A percentile compares a stretch with the other conserved stretches of the same genome.
phyloP scores from a whole-genome alignment of 1,284 basidiomycete genomes.

The Fistulinella staudtii region DNA sequence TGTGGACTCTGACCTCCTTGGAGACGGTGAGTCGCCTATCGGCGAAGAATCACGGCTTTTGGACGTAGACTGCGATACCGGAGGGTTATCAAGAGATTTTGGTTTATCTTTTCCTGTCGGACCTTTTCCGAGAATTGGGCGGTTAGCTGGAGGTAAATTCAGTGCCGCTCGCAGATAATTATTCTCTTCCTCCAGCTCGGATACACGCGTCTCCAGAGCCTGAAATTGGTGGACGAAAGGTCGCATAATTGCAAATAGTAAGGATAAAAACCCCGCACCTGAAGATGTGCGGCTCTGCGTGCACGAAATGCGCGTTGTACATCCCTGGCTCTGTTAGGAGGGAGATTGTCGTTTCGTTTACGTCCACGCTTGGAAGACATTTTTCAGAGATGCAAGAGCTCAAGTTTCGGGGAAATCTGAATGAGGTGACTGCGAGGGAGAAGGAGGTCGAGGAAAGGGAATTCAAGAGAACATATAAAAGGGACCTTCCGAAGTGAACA shows the following conservation, averaged over 20 bases:
- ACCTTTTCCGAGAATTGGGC: slow-evolving; percentile 70
- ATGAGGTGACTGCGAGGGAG: slow-evolving; percentile 27
- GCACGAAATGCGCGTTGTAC: slow-evolving; percentile 92
- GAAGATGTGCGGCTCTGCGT: slow-evolving; percentile 83
- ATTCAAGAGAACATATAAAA: slow-evolving; percentile 40
- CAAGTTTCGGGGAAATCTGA: slow-evolving; percentile 14
- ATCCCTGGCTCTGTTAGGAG: slow-evolving; percentile 87
- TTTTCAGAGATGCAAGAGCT: slow-evolving; percentile 12
- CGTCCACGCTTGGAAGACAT: slow-evolving; percentile 87
- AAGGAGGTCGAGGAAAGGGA: slow-evolving; percentile 28
- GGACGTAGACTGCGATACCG: slow-evolving; percentile 30
- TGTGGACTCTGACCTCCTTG: slow-evolving; percentile 35
- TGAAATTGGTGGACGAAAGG: slow-evolving; percentile 38
- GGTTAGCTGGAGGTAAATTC: slow-evolving; percentile 69
- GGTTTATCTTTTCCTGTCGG: slow-evolving; percentile 81
- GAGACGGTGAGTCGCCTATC: slow-evolving; percentile 47
- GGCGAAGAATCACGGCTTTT: slow-evolving; percentile 38
- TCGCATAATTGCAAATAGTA: slow-evolving; percentile 39
- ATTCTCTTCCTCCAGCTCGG: slow-evolving; percentile 85
- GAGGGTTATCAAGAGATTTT: slow-evolving; percentile 39
- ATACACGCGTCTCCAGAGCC: slow-evolving; percentile 79
- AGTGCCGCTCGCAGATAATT: slow-evolving; percentile 70
- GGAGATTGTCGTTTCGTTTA: slow-evolving; percentile 88
- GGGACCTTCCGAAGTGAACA: slow-evolving; percentile 34
- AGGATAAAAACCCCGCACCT: slow-evolving; percentile 48